phyloP scores from a whole-genome alignment of 169 alveolate species.

The Cryptosporidium canis region DNA sequence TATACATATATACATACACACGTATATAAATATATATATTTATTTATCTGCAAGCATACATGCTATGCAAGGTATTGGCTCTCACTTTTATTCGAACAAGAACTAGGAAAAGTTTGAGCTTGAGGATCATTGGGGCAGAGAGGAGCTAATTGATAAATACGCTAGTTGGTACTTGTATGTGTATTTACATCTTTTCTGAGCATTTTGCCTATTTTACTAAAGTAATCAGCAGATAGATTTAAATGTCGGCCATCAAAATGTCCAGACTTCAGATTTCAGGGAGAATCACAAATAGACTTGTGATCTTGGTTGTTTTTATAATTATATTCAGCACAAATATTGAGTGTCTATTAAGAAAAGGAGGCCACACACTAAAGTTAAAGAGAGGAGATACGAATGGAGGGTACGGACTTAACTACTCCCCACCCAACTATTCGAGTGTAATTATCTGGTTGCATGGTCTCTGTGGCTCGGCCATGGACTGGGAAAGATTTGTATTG shows the following conservation, averaged over 20 bases:
- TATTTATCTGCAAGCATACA: too few species aligned
- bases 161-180: not conserved
- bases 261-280: not conserved
- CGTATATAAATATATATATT: not conserved
- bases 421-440: not conserved
- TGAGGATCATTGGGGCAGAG: not conserved
- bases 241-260: not conserved
- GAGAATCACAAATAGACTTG: not conserved
- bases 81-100: too few species aligned
- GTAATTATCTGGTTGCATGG: conserved; percentile 60
- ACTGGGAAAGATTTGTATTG: conserved; percentile 10
- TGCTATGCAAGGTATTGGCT: not conserved
- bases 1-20: not conserved
- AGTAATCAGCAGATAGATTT: not conserved
- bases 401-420: conserved; percentile 15
- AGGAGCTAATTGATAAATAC: not conserved
- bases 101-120: not conserved
- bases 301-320: not conserved
- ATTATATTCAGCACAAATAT: not conserved
- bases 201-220: too few species aligned
- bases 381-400: conserved; percentile 41
- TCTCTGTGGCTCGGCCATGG: conserved; percentile 55
- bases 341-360: conserved; percentile 26
- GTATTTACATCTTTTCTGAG: not conserved
- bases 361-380: not conserved